Base-by-base conservation (phyloP, 768 basidiomycete genomes). In the Galerina sulciceps region DNA sequence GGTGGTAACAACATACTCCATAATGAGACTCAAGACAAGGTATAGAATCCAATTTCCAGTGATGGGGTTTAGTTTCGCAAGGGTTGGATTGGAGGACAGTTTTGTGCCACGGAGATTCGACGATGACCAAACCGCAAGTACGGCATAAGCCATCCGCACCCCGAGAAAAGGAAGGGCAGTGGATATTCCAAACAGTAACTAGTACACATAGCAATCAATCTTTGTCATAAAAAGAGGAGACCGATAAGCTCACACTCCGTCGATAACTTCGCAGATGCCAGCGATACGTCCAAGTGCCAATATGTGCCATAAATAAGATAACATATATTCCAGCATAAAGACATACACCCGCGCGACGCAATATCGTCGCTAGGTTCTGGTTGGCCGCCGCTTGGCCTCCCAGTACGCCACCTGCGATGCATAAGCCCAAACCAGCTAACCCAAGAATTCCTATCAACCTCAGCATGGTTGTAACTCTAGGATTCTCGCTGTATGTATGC, bases 51-150 rank as follows among this genome's bases (percentile, higher is more conserved):
- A 88, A 58, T 80, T 71, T 31, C 88, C 87, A 2, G 79, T 81
- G 36, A 83, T 65, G 49, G 83, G 76, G 63, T 87, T 85, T 67
- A 88, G 83, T 67, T 80, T 79, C 37, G 79, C 79, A 6, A 89
- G 77, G 5, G 74, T 70, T 17, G 74, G 60, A 60, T 81, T 81
- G 18, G 72, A 59, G 8, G 79, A 78, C 26, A 67, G 70, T 46
- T 71, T 43, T 26, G 58, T 46, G 53, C 79, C 81, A 48, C 79
- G 76, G 46, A 77, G 65, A 59, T 79, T 78, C 11, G 78, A 75
- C 14, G 87, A 74, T 18, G 86, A 85, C 75, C 82, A 89, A 6
- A 81, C 81, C 23, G 82, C 77, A 41, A 90, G 76, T 36, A 90
- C 71, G 43, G 80, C 76, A 65, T 89, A 90, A n/a, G 77, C 74